Percentiles rank a stretch among this genome's conserved stretches.
phyloP scores from a whole-genome alignment of 2,329 filamentous ascomycete species.

The Phialophora macrospora region DNA sequence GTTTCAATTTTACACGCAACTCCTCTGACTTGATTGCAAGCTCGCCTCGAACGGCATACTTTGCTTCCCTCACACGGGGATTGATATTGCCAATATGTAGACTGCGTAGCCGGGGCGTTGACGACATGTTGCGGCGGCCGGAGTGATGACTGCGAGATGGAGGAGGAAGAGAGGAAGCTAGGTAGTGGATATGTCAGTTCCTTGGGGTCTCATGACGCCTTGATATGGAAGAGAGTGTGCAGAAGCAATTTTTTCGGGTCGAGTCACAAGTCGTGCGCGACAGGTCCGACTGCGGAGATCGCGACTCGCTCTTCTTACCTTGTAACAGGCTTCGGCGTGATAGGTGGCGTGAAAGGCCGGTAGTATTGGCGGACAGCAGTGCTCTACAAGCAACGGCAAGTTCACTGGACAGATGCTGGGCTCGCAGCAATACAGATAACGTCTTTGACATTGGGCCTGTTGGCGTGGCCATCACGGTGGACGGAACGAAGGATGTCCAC shows the following conservation, averaged over 20 bases:
- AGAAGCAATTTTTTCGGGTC: slow-evolving; percentile 31
- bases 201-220: slow-evolving; percentile 19
- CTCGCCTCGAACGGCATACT: slow-evolving; percentile 97
- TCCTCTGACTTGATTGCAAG: slow-evolving; percentile 91
- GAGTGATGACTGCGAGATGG: slow-evolving; percentile 25
- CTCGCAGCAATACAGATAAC: slow-evolving; percentile 32
- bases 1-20: slow-evolving; percentile 74
- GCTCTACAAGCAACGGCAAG: slow-evolving; percentile 30
- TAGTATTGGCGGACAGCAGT: slow-evolving; percentile 15
- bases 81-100: slow-evolving; percentile 90
- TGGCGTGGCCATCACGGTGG: slow-evolving; percentile 16
- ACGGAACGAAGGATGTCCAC: slow-evolving; percentile 2
- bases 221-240: slow-evolving; percentile 22
- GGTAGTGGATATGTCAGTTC: slow-evolving; percentile 18
- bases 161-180: slow-evolving; percentile 16
- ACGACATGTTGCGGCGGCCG: slow-evolving; percentile 52
- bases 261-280: slow-evolving; percentile 31
- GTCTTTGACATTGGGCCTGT: slow-evolving; percentile 21
- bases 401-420: slow-evolving; percentile 34
- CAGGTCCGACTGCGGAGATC: slow-evolving; percentile 21
- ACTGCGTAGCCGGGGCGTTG: slow-evolving; percentile 52
- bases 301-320: slow-evolving; percentile 29
- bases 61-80: slow-evolving; percentile 79
- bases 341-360: slow-evolving; percentile 8
- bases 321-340: slow-evolving; percentile 22